Evolutionary conservation across 2,329 filamentous ascomycete species (phyloP).

Genomic region (Aspergillus spinulosporus): DNA sequence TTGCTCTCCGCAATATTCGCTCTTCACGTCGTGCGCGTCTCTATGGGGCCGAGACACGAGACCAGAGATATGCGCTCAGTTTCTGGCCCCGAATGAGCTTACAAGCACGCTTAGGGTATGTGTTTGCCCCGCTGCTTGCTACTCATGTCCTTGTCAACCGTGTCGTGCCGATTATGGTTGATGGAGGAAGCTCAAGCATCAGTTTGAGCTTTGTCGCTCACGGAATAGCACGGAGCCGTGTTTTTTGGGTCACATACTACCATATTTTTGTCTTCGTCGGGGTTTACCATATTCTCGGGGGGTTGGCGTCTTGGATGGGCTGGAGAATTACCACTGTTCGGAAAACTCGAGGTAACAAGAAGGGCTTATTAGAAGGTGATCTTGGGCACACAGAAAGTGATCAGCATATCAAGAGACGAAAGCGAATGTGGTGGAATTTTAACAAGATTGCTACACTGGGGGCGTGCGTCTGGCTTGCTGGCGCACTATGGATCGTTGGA

Average conservation of each 20-base stretch:
- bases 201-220: slow-evolving; percentile 82
- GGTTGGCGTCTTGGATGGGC: slow-evolving; percentile 78
- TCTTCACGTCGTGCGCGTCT: slow-evolving; percentile 68
- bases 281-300: slow-evolving; percentile 79
- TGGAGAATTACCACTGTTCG: slow-evolving; percentile 45
- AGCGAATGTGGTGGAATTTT: slow-evolving; percentile 69
- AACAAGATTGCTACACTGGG: slow-evolving; percentile 63
- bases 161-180: slow-evolving; percentile 69
- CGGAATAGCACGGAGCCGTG: slow-evolving; percentile 72
- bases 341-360: slow-evolving; percentile 29
- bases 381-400: slow-evolving; percentile 50
- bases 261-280: slow-evolving; percentile 65
- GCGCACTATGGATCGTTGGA: slow-evolving; percentile 76
- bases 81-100: slow-evolving; percentile 72
- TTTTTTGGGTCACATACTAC: slow-evolving; percentile 69
- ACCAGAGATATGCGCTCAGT: slow-evolving; percentile 47
- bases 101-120: slow-evolving; percentile 72
- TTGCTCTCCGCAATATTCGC: slow-evolving; percentile 74
- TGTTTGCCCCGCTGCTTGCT: slow-evolving; percentile 63
- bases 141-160: slow-evolving; percentile 77
- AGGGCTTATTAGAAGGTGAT: slow-evolving; percentile 34
- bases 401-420: slow-evolving; percentile 54
- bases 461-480: slow-evolving; percentile 74
- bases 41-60: slow-evolving; percentile 68
- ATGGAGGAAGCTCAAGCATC: slow-evolving; percentile 84